Percentiles rank a stretch among this genome's conserved stretches.
These are phyloP conservation scores for Trichopus zeylanicus DNA, from an alignment of 116 monocot genomes.

Conservation along the genomic window DNA sequence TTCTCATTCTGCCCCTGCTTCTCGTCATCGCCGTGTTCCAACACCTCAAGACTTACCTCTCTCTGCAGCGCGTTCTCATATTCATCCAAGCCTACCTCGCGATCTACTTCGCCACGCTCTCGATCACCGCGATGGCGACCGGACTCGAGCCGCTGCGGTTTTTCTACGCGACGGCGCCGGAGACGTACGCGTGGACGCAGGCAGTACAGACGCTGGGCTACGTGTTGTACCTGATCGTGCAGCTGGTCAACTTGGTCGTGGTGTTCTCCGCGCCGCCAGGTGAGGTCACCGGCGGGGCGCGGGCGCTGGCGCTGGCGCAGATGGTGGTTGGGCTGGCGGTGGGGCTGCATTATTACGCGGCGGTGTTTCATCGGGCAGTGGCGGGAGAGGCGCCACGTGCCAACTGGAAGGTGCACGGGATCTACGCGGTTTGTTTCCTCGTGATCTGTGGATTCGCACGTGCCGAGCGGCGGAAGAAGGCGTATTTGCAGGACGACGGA, in stretches of 20 bases:
- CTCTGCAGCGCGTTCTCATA: slow-evolving; percentile 42
- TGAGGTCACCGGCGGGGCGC: slow-evolving; percentile 3
- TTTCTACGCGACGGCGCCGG: slow-evolving; percentile 65
- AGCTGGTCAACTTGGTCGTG: slow-evolving; percentile 43
- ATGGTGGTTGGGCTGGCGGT: slow-evolving; percentile 61
- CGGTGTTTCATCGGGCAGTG: slow-evolving; percentile 80
- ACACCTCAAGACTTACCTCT: slow-evolving; percentile 36
- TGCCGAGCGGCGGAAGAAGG: slow-evolving; percentile 61
- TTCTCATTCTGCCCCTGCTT: slow-evolving; percentile 49
- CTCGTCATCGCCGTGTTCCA: slow-evolving; percentile 41
- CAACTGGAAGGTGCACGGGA: slow-evolving; percentile 63
- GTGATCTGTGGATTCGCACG: slow-evolving; percentile 47
- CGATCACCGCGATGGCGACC: slow-evolving; percentile 46
- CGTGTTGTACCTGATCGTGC: slow-evolving; percentile 42
- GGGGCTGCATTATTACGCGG: slow-evolving; percentile 77
- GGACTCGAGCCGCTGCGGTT: slow-evolving; percentile 75
- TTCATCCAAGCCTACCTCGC: slow-evolving; percentile 66
- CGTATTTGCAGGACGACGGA: slow-evolving; percentile 22
- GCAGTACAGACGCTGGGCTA: slow-evolving; percentile 66
- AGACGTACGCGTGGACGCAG: slow-evolving; percentile 61
- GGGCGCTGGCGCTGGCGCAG: slow-evolving; percentile 43
- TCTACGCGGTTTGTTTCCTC: slow-evolving; percentile 66
- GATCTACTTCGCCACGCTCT: slow-evolving; percentile 79
- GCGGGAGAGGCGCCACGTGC: slow-evolving; percentile 59
- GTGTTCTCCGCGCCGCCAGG: slow-evolving; percentile 29